A percentile compares a stretch with the other conserved stretches of the same genome.
Conservation (phyloP, 2,329 filamentous ascomycete species). For the Diaporthe vaccinii region DNA sequence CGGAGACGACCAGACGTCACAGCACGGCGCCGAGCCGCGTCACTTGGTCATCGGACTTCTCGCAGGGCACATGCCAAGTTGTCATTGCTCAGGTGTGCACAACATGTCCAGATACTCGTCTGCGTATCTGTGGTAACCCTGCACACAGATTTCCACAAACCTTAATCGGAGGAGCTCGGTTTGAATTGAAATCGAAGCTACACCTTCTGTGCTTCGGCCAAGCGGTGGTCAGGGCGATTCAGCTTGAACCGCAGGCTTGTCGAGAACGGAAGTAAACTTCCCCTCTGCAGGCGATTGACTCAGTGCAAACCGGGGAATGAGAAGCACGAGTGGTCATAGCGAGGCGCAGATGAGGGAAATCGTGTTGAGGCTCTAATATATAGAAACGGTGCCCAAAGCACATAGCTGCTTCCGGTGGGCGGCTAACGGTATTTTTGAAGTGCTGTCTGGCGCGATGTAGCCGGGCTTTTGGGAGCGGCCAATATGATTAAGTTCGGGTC, state of each 20-base stretch:
- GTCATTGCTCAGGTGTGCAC: conserved; percentile 7
- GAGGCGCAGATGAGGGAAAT: not conserved
- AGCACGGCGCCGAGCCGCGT: conserved; percentile 1
- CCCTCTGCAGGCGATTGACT: conserved; percentile 26
- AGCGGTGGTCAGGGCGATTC: conserved; percentile 6
- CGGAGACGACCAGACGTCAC: not conserved
- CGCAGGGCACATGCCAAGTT: not conserved
- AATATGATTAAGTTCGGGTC: not conserved
- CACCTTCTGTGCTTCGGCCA: conserved; percentile 1
- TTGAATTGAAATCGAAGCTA: not conserved
- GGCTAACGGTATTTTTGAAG: not conserved
- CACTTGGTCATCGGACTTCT: conserved; percentile 3
- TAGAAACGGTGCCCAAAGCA: not conserved
- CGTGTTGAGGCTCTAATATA: not conserved
- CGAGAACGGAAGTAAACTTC: not conserved
- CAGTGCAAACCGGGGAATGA: not conserved
- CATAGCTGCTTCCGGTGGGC: not conserved
- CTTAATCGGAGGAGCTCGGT: not conserved
- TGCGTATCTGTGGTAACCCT: not conserved
- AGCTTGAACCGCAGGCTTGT: conserved; percentile 20
- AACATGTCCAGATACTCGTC: not conserved
- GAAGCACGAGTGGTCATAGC: not conserved
- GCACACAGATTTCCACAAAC: not conserved
- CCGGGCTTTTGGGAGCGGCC: conserved; percentile 9
- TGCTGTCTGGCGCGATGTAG: not conserved